Percentiles rank a stretch among this genome's conserved stretches.
Conservation (phyloP, 257 asterid species). For the Ilex aquifolium region DNA sequence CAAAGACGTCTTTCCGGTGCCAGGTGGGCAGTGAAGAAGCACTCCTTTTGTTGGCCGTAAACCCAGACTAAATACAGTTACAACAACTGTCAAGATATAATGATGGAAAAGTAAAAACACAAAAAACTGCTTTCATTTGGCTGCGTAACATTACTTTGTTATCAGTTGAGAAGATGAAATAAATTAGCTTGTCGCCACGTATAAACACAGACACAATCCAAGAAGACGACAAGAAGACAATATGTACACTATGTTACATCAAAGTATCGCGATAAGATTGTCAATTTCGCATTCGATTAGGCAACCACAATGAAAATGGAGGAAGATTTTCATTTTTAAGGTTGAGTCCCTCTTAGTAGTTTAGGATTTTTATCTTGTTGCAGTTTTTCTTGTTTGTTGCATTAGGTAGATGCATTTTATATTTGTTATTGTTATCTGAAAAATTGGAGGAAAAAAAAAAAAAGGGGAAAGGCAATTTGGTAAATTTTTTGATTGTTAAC, state of each 20-base stretch:
- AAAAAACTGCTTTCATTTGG: not conserved
- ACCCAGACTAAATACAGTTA: slow-evolving; percentile 55
- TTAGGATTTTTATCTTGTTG: too few relatives aligned
- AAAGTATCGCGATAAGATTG: not conserved
- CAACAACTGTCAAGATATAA: slow-evolving; percentile 19
- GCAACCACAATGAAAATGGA: not conserved
- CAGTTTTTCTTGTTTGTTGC: not conserved
- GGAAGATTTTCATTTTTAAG: not conserved
- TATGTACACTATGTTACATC: not conserved
- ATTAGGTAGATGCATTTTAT: not conserved
- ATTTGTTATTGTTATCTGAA: not conserved
- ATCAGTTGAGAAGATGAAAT: not conserved
- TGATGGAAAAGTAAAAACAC: not conserved
- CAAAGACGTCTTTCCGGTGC: slow-evolving; percentile 94
- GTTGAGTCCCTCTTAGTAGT: too few relatives aligned
- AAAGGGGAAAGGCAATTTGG: not conserved
- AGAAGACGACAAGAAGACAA: too few relatives aligned
- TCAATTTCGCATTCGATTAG: not conserved
- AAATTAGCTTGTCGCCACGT: not conserved
- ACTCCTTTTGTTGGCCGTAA: slow-evolving; percentile 93
- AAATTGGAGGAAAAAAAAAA: too few relatives aligned
- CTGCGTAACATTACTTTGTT: not conserved
- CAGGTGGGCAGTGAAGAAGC: slow-evolving; percentile 97
- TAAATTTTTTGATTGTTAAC: too few relatives aligned
- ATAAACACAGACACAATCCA: not conserved